Percentiles rank a stretch among this genome's conserved stretches.
phyloP scores from a whole-genome alignment of 495 filamentous ascomycete species.

The Tuber calosporum region DNA sequence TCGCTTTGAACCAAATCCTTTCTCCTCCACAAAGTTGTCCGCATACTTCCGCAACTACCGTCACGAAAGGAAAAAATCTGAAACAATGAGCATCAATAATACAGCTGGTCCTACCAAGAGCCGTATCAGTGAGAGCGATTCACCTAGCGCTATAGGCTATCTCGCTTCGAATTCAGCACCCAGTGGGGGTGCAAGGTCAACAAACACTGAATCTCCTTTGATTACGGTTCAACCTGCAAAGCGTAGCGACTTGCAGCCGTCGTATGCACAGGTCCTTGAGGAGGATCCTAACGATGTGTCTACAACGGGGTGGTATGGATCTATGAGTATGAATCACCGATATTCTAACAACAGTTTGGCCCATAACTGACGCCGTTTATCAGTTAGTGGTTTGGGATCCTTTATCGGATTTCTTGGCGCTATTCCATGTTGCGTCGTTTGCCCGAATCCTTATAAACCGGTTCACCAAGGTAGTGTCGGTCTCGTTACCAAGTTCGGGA shows the following conservation, averaged over 20 bases:
- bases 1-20: not conserved
- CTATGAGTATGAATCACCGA: slow-evolving; percentile 59
- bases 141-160: slow-evolving; percentile 12
- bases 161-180: slow-evolving; percentile 16
- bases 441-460: slow-evolving; percentile 92
- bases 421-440: slow-evolving; percentile 73
- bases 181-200: slow-evolving; percentile 20
- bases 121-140: not conserved
- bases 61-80: not conserved
- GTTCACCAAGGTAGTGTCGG: slow-evolving; percentile 90
- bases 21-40: not conserved
- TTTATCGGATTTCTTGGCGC: slow-evolving; percentile 75
- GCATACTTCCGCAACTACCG: not conserved
- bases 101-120: slow-evolving; percentile 10
- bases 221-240: slow-evolving; percentile 77
- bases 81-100: slow-evolving; percentile 22
- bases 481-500: slow-evolving; percentile 89
- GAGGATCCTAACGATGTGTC: slow-evolving; percentile 60
- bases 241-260: slow-evolving; percentile 76
- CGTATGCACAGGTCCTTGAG: slow-evolving; percentile 70
- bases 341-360: not conserved
- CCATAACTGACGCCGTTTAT: slow-evolving; percentile 8
- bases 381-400: slow-evolving; percentile 63
- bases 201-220: slow-evolving; percentile 42
- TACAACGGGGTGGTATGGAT: slow-evolving; percentile 82